Evolutionary conservation across 805 yeast genomes (phyloP).

Genomic region (Pichia gijzeniarum): DNA sequence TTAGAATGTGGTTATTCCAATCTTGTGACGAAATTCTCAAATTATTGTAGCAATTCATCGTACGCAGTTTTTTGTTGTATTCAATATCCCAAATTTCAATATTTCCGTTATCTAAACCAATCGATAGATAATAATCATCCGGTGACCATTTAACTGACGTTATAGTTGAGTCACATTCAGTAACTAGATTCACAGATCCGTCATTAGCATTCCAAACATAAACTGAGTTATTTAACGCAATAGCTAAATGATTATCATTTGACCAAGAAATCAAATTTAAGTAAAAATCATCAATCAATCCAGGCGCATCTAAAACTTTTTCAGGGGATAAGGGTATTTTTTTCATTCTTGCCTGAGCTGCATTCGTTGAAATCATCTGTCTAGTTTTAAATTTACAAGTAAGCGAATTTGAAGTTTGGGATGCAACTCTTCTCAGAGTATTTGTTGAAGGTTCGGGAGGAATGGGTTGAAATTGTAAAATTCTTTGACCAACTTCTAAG

Average conservation of each 20-base stretch:
- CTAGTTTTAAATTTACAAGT: slow-evolving; percentile 17
- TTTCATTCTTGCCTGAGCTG: slow-evolving; percentile 63
- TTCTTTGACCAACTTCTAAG: slow-evolving; percentile 70
- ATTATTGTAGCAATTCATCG: slow-evolving; percentile 63
- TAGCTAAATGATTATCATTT: slow-evolving; percentile 68
- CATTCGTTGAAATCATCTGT: slow-evolving; percentile 32
- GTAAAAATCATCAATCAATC: slow-evolving; percentile 87
- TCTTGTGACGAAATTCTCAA: slow-evolving; percentile 74
- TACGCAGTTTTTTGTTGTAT: slow-evolving; percentile 62
- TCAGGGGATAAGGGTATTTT: slow-evolving; percentile 85
- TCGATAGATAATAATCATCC: slow-evolving; percentile 78
- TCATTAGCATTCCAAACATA: slow-evolving; percentile 89
- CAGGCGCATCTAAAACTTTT: slow-evolving; percentile 93
- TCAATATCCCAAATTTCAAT: slow-evolving; percentile 94
- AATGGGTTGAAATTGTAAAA: slow-evolving; percentile 77
- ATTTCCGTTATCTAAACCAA: slow-evolving; percentile 78
- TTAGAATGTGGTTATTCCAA: slow-evolving; percentile 77
- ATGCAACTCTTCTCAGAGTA: slow-evolving; percentile 19
- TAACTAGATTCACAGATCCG: slow-evolving; percentile 65
- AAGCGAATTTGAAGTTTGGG: slow-evolving; percentile 12
- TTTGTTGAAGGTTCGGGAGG: slow-evolving; percentile 53
- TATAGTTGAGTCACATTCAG: slow-evolving; percentile 50
- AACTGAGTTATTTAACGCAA: slow-evolving; percentile 77
- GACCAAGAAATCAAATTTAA: slow-evolving; percentile 88
- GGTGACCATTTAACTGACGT: slow-evolving; percentile 85